Evolutionary conservation across 2,329 filamentous ascomycete genomes (phyloP), one percentile per base, ranked within the genome.

Genomic region (Lachnellula arida): DNA sequence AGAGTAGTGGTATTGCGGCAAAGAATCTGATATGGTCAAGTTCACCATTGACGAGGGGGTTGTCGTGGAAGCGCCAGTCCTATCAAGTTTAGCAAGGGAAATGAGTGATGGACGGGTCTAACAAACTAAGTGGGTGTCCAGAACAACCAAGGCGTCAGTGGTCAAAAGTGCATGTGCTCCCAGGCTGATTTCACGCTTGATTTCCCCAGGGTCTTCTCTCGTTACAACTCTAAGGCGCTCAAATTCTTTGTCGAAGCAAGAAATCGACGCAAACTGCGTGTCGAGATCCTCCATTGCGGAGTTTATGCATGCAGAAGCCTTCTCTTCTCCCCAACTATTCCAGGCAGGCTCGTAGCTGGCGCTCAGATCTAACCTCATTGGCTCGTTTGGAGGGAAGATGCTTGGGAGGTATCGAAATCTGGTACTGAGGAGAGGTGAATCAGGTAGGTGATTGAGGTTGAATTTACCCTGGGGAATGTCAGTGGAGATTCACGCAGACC

Each of bases 11-110:
- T 23, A 69, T 68, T 11, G 67, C 72, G n/a, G 69, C 71, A 43
- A 71, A 72, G 53, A 73, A 74, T 4, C 69, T 65, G 43, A 73
- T 69, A 5, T 65, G 54, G 8, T 19, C n/a, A 19, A 68, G 63
- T 6, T 51, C 50, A 5, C 51, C 57, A 19, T 50, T 55, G 2
- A 72, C 67, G 3, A 71, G 63, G 2, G 70, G 70, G 39, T 71
- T 70, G 9, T 59, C 59, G 34, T 55, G 53, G 44, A 74, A 71
- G 42, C 71, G 65, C 71, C 71, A 74, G 51, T 73, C 72, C 70
- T 72, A 35, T 51, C 43, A 46, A 56, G 17, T 51, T 65, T 48
- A 58, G 25, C 17, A 19, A 15, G 3, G 5, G 22, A 42, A 15
- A 14, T 40, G 15, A 11, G 28, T 12, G 7, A 34, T 1, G 15